A percentile compares a stretch with the other conserved stretches of the same genome.
Evolutionary conservation across 306 rosid species (phyloP).

Genomic region (Glycine tomentella): DNA sequence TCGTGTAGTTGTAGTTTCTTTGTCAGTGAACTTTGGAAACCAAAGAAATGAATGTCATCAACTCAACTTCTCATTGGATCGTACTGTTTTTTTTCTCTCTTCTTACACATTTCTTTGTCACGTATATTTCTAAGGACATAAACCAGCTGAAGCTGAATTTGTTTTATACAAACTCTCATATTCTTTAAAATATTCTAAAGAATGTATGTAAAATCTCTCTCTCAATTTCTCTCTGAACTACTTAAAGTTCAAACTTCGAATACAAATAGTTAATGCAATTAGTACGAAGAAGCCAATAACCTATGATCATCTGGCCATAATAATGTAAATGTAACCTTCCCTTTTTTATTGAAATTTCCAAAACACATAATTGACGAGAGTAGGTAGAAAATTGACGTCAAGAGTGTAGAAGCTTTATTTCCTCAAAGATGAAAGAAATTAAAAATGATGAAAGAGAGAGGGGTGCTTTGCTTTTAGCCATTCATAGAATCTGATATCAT

Average conservation of each 20-base stretch:
- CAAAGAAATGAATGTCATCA: slow-evolving; percentile 49
- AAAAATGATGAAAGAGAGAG: slow-evolving; percentile 39
- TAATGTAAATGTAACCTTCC: slow-evolving; percentile 28
- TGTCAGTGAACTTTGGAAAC: slow-evolving; percentile 36
- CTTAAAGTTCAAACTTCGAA: slow-evolving; percentile 31
- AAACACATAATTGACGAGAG: slow-evolving; percentile 41
- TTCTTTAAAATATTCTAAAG: slow-evolving; percentile 33
- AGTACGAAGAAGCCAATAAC: slow-evolving; percentile 13
- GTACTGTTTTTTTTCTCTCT: slow-evolving; percentile 43
- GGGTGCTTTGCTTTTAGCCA: slow-evolving; percentile 40
- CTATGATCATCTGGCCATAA: slow-evolving; percentile 10
- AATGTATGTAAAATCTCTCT: background rate
- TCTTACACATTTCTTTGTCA: background rate
- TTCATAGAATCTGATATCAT: slow-evolving; percentile 49
- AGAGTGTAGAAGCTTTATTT: slow-evolving; percentile 50
- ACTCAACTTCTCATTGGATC: slow-evolving; percentile 51
- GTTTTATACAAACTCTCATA: slow-evolving; percentile 4
- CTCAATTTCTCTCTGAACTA: slow-evolving; percentile 2
- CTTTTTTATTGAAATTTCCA: slow-evolving; percentile 47
- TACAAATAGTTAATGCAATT: slow-evolving; percentile 27
- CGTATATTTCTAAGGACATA: background rate
- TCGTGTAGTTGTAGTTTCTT: background rate
- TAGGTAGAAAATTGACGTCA: slow-evolving; percentile 49
- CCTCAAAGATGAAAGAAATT: slow-evolving; percentile 49
- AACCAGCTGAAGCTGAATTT: slow-evolving; percentile 11